Conservation (phyloP, 306 rosid genomes). For the Cucurbita pepo region DNA sequence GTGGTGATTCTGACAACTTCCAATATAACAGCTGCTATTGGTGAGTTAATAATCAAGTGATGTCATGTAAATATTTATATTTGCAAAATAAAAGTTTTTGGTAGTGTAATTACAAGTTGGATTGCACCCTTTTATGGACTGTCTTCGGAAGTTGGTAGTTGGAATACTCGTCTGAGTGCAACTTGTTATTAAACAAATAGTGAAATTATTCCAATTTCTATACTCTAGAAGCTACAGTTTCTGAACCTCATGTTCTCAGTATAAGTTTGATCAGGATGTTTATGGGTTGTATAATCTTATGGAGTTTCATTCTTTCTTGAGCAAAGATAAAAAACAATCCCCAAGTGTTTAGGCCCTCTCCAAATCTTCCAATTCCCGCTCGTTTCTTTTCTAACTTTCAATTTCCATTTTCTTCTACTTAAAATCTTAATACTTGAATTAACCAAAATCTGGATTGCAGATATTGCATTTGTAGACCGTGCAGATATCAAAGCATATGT, state of each 20-base stretch:
- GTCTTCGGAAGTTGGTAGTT: not conserved
- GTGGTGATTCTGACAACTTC: constrained; percentile 88
- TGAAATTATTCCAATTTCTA: not conserved
- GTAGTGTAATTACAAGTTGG: not conserved
- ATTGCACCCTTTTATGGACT: not conserved
- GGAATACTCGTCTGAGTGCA: not conserved
- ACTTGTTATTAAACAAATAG: not conserved
- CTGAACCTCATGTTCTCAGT: no score
- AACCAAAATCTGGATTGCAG: constrained; percentile 30
- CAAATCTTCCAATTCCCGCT: not conserved
- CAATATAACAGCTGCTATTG: constrained; percentile 87
- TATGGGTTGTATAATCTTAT: no score
- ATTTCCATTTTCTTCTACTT: not conserved
- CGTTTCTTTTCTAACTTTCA: not conserved
- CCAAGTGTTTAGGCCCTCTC: not conserved
- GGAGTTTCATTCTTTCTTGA: not conserved
- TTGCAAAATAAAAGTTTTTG: not conserved
- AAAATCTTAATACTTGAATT: not conserved
- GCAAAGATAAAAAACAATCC: not conserved
- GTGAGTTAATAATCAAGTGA: constrained; percentile 36
- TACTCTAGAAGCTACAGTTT: not conserved
- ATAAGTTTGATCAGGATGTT: no score
- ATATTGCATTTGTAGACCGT: constrained; percentile 93
- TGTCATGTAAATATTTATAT: not conserved
- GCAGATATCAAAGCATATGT: constrained; percentile 96